Base-by-base conservation (phyloP, 176 grass and related monocot genomes). In the Panicum miliaceum region DNA sequence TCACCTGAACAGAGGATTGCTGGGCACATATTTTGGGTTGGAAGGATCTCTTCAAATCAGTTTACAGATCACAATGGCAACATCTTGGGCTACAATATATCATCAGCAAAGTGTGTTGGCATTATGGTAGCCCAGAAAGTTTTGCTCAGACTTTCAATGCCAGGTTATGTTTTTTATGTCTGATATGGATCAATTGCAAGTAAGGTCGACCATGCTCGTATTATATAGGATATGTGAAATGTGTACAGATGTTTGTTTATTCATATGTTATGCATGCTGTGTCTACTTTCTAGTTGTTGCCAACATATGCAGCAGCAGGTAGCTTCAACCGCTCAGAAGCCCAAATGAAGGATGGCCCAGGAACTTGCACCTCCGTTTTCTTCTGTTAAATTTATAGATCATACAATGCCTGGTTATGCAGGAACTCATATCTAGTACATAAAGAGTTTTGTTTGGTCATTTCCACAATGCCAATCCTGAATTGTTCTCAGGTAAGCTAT, bases 211-310 rank as follows among this genome's bases (percentile, higher is more conserved):
- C 20, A 51, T 63, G 20, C 43, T 63, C 54, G 46, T 66, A 56
- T 67, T 56, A 27, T 61, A 53, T 45, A 85, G 50, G 56, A 58
- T 59, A 69, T 60, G 15, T n/a, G 26, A 51, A 71, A 73, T 64
- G 36, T 34, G 16, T 66, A 2, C 27, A 58, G 19, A 75, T 81
- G 4, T 46, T 47, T 82, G 50, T 11, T 79, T 71, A 14, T 86
- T 71, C 22, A 22, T 79, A 54, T 62, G 15, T 48, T 20, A 71
- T 50, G 11, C 11, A 7, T 78, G 50, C 73, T 36, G 9, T 61
- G 11, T 40, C 9, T 63, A 85, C 42, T 52, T 85, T 40, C 9
- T 63, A 85, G 66, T 52, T 85, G 53, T 41, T 79, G 53, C 56
- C 16, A 34, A 26, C 8, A 59, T 19, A 78, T 79, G 27, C 46